A percentile compares a stretch with the other conserved stretches of the same genome.
Conservation (phyloP, 306 rosid genomes). For the Lagenaria siceraria region DNA sequence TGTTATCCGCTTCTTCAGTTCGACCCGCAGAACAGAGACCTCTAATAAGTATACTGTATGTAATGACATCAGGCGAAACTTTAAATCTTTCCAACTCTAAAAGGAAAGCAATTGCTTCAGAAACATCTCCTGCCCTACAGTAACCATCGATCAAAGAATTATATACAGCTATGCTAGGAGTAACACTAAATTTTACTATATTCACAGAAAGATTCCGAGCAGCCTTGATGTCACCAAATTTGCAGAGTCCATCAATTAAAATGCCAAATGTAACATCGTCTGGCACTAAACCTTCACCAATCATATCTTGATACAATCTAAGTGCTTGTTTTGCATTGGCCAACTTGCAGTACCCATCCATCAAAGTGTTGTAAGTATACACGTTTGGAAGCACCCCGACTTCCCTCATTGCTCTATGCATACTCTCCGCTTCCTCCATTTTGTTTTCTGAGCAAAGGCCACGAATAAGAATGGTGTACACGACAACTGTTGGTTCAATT, state of each 20-base stretch:
- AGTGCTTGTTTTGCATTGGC: slow-evolving; percentile 28
- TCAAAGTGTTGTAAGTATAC: slow-evolving; percentile 47
- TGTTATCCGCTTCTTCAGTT: slow-evolving; percentile 33
- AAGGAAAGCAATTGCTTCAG: slow-evolving; percentile 31
- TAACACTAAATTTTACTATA: slow-evolving; percentile 46
- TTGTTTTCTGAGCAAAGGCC: slow-evolving; percentile 31
- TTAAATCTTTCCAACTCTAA: slow-evolving; percentile 37
- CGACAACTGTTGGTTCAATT: slow-evolving; percentile 32
- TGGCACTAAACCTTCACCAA: slow-evolving; percentile 31
- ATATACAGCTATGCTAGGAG: slow-evolving; percentile 36
- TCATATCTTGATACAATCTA: slow-evolving; percentile 29
- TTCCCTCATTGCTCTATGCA: slow-evolving; percentile 33
- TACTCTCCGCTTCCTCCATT: slow-evolving; percentile 39
- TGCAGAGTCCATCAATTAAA: slow-evolving; percentile 42
- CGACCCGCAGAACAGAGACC: slow-evolving; percentile 29
- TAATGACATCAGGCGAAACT: slow-evolving; percentile 34
- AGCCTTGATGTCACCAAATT: slow-evolving; percentile 27
- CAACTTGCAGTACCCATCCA: slow-evolving; percentile 59
- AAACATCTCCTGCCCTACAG: slow-evolving; percentile 31
- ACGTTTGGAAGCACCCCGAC: slow-evolving; percentile 35
- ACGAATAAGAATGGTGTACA: slow-evolving; percentile 38
- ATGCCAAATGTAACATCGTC: slow-evolving; percentile 44
- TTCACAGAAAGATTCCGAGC: slow-evolving; percentile 29
- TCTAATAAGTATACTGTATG: slow-evolving; percentile 49
- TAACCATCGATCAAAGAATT: slow-evolving; percentile 53